Evolutionary conservation across 2,329 filamentous ascomycete species (phyloP), one percentile per base, ranked within the genome.

Genomic region (Curvularia spicifera): DNA sequence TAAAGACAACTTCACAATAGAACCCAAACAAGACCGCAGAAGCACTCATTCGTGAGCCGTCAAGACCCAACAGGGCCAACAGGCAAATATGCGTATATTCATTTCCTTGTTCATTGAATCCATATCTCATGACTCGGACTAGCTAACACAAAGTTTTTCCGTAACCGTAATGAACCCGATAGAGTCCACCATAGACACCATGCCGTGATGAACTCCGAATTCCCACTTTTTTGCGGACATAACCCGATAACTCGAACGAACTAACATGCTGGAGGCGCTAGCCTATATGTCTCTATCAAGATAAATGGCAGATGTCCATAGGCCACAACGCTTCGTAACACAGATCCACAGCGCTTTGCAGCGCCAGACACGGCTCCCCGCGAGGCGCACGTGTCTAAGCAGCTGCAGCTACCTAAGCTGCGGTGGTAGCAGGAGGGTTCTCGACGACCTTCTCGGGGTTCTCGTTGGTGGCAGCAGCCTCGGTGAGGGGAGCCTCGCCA

Each of bases 401-500:
- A 54, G 68, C 63, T 51, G 68, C 60, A 47, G 65, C 61, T 60
- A 69, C 68, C 71, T 77, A 76, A 68, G 73, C 72, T 47, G 70
- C 63, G 37, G 71, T 69, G 44, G 70, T 70, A 53, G 71, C 64
- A 13, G 56, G 56, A 43, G 71, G 64, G 51, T 67, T 60, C 60
- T 71, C 68, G 35, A 66, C 60, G 13, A 56, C 48, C 60, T 66
- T 64, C 39, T 66, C 59, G 45, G 64, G 52, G 18, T 61, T 63
- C 55, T 66, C 59, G 50, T 53, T 54, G 57, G 66, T 61, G 52
- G 67, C 57, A 26, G 66, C 61, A 40, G 61, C 56, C 55, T 64
- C 64, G 42, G 75, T 67, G 37, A 74, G 70, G 61, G 79, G 77
- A 52, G 71, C 68, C 55, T 71, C 73, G 48, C 71, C 75, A 53